Evolutionary conservation across 306 rosid genomes (phyloP), one percentile per base, ranked within the genome.

Genomic region (Mimosa pudica): DNA sequence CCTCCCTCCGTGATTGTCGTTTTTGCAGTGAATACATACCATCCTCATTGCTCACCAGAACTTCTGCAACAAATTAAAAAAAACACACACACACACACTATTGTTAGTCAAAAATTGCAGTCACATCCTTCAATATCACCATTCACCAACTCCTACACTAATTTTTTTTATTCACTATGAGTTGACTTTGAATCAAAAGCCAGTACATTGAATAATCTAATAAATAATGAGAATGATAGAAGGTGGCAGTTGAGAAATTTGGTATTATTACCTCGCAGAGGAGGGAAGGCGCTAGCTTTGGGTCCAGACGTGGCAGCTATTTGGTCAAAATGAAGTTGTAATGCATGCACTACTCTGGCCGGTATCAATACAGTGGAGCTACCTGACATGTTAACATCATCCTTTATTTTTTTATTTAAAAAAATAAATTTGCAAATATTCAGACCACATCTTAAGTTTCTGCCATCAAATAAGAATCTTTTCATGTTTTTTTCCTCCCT

Each of bases 321-420:
- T 87, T 91, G 86, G 84, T 91, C 92, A 79, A 91, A 93, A 83
- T 93, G 99, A 36, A 65, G 90, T 69, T 89, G 90, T 80, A 95
- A 83, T 47, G 99, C 98, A 77, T 91, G 97, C n/a, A 93, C 83
- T 7, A 95, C 99, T 83, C 93, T 92, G 0, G 95, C 97, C 10
- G 99, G 98, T 76, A 95, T 91, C 36, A 91, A 89, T 82, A 93
- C 99, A 1, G 93, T 86, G 17, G 98, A 84, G 60, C 89, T 74
- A 58, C 89, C 89, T 76, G 73, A 45, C 32, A 67, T n/a, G 72
- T n/a, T 17, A 9, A 4, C 32, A 41, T 41, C 72, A 41, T 4
- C 33, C 10, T 6, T 64, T 33, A 38, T 38, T 38, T 38, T 38
- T 24, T 24, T 24, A 24, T 24, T 2, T 2, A 38, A 38, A 5